These are phyloP conservation scores for Barnettozyma wickerhamii DNA, from an alignment of 805 yeast species.

Conservation along the genomic window DNA sequence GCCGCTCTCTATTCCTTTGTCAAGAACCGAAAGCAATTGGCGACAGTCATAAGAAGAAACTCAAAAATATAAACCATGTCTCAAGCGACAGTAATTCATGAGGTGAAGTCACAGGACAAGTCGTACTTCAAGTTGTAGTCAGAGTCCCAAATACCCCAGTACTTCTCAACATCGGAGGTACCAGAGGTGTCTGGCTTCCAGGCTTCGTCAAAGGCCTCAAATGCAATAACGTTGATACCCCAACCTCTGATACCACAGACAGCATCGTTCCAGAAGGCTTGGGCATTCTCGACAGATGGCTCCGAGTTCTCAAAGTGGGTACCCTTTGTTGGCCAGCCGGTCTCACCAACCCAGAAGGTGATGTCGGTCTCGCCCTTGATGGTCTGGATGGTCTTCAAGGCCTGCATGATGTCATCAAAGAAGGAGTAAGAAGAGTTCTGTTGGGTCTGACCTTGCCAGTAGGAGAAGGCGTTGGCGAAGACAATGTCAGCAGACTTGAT, in stretches of 20 bases:
- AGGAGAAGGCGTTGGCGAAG: slow-evolving; percentile 93
- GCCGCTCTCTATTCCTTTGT: slow-evolving; percentile 1
- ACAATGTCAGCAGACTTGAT: slow-evolving; percentile 80
- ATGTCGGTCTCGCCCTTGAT: slow-evolving; percentile 83
- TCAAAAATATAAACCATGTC: neutral
- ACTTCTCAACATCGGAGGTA: slow-evolving; percentile 79
- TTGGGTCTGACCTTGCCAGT: slow-evolving; percentile 97
- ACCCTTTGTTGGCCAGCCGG: slow-evolving; percentile 96
- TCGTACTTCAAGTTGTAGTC: slow-evolving; percentile 42
- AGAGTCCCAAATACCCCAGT: slow-evolving; percentile 88
- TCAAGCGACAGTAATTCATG: slow-evolving; percentile 7
- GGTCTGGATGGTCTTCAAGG: slow-evolving; percentile 82
- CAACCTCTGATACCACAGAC: slow-evolving; percentile 92
- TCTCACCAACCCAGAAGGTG: slow-evolving; percentile 93
- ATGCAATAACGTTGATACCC: slow-evolving; percentile 90
- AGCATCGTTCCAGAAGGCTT: slow-evolving; percentile 79
- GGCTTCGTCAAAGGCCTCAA: slow-evolving; percentile 93
- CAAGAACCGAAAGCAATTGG: neutral
- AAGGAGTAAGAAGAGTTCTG: slow-evolving; percentile 83
- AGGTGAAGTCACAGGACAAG: slow-evolving; percentile 43
- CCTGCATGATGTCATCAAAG: slow-evolving; percentile 97
- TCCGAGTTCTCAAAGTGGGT: slow-evolving; percentile 58
- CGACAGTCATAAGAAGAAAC: neutral
- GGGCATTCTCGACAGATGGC: slow-evolving; percentile 74
- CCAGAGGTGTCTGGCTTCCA: slow-evolving; percentile 95